These are phyloP conservation scores for Microdochium paspali DNA, from an alignment of 2,329 filamentous ascomycete species.

Conservation along the genomic window DNA sequence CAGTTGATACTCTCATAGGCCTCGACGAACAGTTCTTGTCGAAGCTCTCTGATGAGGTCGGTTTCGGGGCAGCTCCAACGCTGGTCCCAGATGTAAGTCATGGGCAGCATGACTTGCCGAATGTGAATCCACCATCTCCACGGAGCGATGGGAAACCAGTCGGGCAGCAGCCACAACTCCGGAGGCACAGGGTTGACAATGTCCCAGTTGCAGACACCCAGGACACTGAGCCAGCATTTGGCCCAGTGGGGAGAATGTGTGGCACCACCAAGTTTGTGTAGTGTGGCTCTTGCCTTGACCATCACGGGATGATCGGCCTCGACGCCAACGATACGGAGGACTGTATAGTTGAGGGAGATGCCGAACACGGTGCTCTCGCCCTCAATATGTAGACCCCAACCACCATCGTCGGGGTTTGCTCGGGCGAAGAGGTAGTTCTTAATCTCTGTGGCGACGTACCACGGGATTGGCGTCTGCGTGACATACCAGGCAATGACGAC, in stretches of 20 bases:
- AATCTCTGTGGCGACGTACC: slow-evolving; percentile 75
- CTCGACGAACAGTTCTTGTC: slow-evolving; percentile 74
- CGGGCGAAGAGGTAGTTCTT: slow-evolving; percentile 85
- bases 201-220: slow-evolving; percentile 82
- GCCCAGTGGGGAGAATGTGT: slow-evolving; percentile 83
- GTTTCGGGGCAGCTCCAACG: slow-evolving; percentile 70
- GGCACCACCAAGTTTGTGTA: slow-evolving; percentile 82
- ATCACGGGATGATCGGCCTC: slow-evolving; percentile 76
- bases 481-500: slow-evolving; percentile 80
- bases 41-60: slow-evolving; percentile 60
- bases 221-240: slow-evolving; percentile 88
- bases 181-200: slow-evolving; percentile 91
- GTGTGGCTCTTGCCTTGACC: slow-evolving; percentile 70
- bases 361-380: slow-evolving; percentile 88
- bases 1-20: slow-evolving; percentile 74
- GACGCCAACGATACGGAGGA: slow-evolving; percentile 72
- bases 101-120: slow-evolving; percentile 88
- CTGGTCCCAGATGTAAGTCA: slow-evolving; percentile 84
- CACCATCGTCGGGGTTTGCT: slow-evolving; percentile 80
- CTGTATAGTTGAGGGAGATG: slow-evolving; percentile 78
- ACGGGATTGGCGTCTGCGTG: slow-evolving; percentile 78
- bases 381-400: slow-evolving; percentile 95
- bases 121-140: slow-evolving; percentile 99
- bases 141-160: slow-evolving; percentile 82
- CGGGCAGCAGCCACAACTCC: slow-evolving; percentile 85